Percentiles rank a stretch among this genome's conserved stretches.
Conservation (phyloP, 768 basidiomycete genomes). For the Lentinula aciculospora region DNA sequence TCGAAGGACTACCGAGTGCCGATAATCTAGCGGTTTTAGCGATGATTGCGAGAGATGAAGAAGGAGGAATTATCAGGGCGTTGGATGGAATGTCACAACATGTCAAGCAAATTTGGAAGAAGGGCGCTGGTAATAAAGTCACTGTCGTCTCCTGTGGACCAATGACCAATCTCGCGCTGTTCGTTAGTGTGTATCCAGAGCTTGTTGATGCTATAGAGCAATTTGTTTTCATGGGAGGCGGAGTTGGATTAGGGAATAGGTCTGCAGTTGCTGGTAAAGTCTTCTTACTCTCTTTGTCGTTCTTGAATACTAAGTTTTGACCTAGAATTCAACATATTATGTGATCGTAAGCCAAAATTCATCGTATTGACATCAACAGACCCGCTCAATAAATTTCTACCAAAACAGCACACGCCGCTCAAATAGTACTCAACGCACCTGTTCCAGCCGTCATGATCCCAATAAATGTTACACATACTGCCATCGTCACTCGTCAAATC, state of each 20-base stretch:
- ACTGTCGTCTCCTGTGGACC: conserved; percentile 75
- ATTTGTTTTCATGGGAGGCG: conserved; percentile 91
- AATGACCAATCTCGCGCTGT: conserved; percentile 78
- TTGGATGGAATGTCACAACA: conserved; percentile 63
- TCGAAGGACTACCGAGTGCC: conserved; percentile 62
- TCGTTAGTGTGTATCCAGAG: conserved; percentile 50
- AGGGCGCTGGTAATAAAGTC: conserved; percentile 54
- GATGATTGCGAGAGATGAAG: conserved; percentile 37
- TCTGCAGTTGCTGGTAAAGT: conserved; percentile 63
- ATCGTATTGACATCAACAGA: not conserved
- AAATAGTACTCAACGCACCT: conserved; percentile 62
- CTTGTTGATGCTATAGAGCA: conserved; percentile 54
- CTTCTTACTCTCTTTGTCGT: not conserved
- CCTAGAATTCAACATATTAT: conserved; percentile 74
- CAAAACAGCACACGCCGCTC: conserved; percentile 66
- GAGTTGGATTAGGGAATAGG: conserved; percentile 76
- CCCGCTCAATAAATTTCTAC: not conserved
- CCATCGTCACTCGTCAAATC: conserved; percentile 58
- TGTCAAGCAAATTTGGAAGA: conserved; percentile 50
- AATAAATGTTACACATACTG: conserved; percentile 84
- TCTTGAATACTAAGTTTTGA: not conserved
- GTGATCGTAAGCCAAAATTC: conserved; percentile 55
- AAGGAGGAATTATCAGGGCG: conserved; percentile 44
- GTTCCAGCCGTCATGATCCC: conserved; percentile 68
- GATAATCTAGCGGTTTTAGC: conserved; percentile 44